Evolutionary conservation across 2,329 filamentous ascomycete genomes (phyloP).

Genomic region (Sclerotinia sclerotiorum): DNA sequence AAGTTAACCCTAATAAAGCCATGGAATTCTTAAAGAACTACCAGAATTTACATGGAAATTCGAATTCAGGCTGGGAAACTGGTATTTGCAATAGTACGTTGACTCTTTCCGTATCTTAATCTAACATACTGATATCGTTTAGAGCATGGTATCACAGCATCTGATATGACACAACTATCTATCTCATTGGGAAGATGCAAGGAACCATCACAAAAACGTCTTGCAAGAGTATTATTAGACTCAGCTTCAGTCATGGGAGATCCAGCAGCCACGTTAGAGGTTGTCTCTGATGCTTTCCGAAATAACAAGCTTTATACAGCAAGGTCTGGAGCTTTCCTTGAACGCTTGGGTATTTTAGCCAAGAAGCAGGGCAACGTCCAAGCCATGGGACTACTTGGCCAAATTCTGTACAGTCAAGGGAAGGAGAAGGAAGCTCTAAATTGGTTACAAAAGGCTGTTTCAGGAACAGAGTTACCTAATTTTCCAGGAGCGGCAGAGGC

Average conservation of each 20-base stretch:
- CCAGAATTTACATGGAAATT: not conserved
- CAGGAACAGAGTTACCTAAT: constrained; percentile 22
- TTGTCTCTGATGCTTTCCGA: constrained; percentile 30
- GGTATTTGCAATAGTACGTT: constrained; percentile 33
- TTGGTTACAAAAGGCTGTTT: constrained; percentile 35
- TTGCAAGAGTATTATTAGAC: constrained; percentile 33
- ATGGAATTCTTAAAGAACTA: constrained; percentile 35
- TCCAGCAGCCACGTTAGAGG: constrained; percentile 32
- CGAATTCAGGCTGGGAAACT: constrained; percentile 28
- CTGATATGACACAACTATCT: constrained; percentile 32
- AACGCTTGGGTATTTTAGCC: constrained; percentile 32
- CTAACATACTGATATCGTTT: not conserved
- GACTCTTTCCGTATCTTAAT: not conserved
- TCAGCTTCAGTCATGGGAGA: constrained; percentile 37
- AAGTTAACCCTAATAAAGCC: constrained; percentile 31
- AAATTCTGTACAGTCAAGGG: constrained; percentile 30
- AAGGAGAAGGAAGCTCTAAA: constrained; percentile 32
- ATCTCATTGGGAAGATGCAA: constrained; percentile 32
- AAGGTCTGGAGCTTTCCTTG: constrained; percentile 26
- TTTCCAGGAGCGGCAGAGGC: constrained; percentile 37
- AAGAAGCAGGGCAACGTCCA: constrained; percentile 34
- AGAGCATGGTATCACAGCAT: constrained; percentile 34
- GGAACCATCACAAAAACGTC: constrained; percentile 25
- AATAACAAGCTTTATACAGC: constrained; percentile 13
- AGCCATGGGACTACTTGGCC: constrained; percentile 38